A percentile compares a stretch with the other conserved stretches of the same genome.
These are phyloP conservation scores for Laburnicola sp. DNA, from an alignment of 2,329 filamentous ascomycete species.

Conservation along the genomic window DNA sequence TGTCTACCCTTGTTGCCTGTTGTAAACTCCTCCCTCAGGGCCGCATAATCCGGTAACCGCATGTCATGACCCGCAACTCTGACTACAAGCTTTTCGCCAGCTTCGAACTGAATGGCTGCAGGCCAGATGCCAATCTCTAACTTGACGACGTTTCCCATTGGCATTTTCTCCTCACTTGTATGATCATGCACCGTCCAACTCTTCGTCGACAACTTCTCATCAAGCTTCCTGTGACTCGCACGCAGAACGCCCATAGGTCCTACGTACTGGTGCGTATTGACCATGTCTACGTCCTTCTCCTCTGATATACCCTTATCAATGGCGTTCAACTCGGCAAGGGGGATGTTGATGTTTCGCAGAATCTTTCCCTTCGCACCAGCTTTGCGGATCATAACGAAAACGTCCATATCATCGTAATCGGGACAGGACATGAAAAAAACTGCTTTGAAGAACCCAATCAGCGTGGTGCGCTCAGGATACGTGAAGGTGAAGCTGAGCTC, in stretches of 20 bases:
- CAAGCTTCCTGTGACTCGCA: constrained; percentile 16
- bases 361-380: constrained; percentile 41
- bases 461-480: neutral
- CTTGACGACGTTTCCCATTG: constrained; percentile 48
- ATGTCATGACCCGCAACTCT: constrained; percentile 13
- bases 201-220: constrained; percentile 17
- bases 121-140: constrained; percentile 56
- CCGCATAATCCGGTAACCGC: constrained; percentile 12
- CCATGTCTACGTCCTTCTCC: constrained; percentile 17
- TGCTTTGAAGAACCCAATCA: neutral
- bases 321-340: constrained; percentile 14
- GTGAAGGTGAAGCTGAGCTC: constrained; percentile 41
- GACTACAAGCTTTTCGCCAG: constrained; percentile 36
- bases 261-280: constrained; percentile 10
- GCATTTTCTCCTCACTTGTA: constrained; percentile 46
- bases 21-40: neutral
- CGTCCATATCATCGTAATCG: constrained; percentile 12
- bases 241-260: constrained; percentile 20
- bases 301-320: neutral
- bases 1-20: constrained; percentile 16
- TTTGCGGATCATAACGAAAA: constrained; percentile 23
- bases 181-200: constrained; percentile 32
- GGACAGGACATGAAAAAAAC: neutral
- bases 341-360: constrained; percentile 51
- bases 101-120: constrained; percentile 52